Conservation (phyloP, 805 yeast genomes). For the Lipomyces sp. region DNA sequence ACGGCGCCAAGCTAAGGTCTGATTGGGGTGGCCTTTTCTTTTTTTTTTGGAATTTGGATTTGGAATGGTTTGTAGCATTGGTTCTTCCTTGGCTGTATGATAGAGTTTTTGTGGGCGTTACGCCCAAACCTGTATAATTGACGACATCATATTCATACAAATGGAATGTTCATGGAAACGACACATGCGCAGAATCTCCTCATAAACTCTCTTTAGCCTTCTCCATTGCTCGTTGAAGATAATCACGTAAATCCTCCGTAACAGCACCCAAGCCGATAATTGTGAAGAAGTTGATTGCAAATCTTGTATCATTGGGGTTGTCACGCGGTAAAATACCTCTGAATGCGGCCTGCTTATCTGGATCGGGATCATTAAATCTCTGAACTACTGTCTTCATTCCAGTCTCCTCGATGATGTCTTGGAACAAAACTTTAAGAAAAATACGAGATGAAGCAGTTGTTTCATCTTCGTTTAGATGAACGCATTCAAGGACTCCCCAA, state of each 20-base stretch:
- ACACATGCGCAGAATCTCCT: background rate
- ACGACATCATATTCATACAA: background rate
- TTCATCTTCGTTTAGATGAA: conserved; percentile 68
- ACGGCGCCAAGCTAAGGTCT: background rate
- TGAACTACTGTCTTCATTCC: conserved; percentile 60
- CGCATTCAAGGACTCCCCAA: conserved; percentile 61
- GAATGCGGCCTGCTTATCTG: conserved; percentile 50
- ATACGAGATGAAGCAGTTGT: conserved; percentile 82
- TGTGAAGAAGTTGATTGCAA: conserved; percentile 87
- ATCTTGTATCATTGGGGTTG: conserved; percentile 51
- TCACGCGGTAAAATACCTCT: conserved; percentile 68
- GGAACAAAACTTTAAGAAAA: conserved; percentile 77
- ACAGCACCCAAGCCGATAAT: conserved; percentile 86
- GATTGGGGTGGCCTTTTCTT: background rate
- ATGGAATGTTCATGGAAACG: background rate
- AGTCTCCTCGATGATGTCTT: conserved; percentile 75
- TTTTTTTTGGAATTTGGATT: background rate
- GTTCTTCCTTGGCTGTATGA: background rate
- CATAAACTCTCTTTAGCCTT: background rate
- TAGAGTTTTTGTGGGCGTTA: background rate
- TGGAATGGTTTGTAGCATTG: background rate
- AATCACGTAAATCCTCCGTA: conserved; percentile 80
- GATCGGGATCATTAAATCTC: conserved; percentile 58
- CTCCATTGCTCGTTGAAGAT: conserved; percentile 41
- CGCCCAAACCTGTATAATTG: background rate